Evolutionary conservation across 108 stramenopile genomes (phyloP).

Genomic region (Nannochloropsis oceanica): DNA sequence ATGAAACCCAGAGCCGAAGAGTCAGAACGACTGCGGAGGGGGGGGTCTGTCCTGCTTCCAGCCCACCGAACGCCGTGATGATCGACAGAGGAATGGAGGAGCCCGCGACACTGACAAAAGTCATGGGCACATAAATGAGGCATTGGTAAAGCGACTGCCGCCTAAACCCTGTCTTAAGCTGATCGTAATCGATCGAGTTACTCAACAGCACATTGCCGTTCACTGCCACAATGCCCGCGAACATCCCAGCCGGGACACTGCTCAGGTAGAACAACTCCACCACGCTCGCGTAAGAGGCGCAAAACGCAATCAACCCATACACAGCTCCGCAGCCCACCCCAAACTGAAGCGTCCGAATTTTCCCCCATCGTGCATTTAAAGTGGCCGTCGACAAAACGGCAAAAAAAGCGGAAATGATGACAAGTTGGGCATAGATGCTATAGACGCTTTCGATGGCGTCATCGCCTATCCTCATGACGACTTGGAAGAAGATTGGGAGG

Average conservation of each 20-base stretch:
- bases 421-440: not conserved
- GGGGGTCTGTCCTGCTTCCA: not conserved
- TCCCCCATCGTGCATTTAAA: not conserved
- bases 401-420: not conserved
- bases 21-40: not conserved
- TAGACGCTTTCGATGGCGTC: not conserved
- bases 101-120: not conserved
- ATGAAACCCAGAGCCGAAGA: not conserved
- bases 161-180: not conserved
- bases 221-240: not conserved
- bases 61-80: not conserved
- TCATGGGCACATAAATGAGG: not conserved
- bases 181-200: not conserved
- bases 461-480: not conserved
- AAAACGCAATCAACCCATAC: not conserved
- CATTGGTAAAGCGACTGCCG: not conserved
- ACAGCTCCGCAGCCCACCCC: not conserved
- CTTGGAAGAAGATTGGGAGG: not conserved
- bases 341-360: not conserved
- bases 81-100: not conserved
- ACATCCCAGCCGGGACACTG: not conserved
- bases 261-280: not conserved
- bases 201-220: not conserved
- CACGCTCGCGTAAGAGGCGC: not conserved
- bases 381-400: not conserved